Evolutionary conservation across 495 filamentous ascomycete species (phyloP).

Genomic region (Talaromyces thailandensis): DNA sequence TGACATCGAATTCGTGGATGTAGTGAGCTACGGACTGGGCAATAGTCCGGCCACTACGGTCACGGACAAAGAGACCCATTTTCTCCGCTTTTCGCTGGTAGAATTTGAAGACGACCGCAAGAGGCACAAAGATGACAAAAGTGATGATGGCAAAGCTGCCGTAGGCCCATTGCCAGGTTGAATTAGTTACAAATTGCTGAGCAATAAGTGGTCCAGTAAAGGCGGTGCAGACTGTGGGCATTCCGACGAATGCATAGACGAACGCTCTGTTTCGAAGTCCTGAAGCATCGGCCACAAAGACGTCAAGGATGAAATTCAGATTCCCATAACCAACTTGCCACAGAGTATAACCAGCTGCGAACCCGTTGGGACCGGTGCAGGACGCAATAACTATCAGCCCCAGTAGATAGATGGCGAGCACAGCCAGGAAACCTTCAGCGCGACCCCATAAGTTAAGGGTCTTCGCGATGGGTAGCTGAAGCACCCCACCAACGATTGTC

Average conservation of each 20-base stretch:
- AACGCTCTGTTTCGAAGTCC: conserved; percentile 52
- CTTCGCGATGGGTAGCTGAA: conserved; percentile 61
- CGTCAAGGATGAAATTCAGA: conserved; percentile 43
- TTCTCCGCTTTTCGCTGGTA: conserved; percentile 50
- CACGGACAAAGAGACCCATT: conserved; percentile 22
- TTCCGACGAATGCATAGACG: conserved; percentile 49
- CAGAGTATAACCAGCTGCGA: conserved; percentile 42
- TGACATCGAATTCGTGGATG: conserved; percentile 50
- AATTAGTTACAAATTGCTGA: conserved; percentile 33
- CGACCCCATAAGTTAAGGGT: conserved; percentile 60
- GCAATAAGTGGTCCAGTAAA: conserved; percentile 27
- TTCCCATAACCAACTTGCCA: conserved; percentile 47
- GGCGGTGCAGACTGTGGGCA: conserved; percentile 46
- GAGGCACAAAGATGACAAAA: conserved; percentile 41
- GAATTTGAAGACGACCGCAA: conserved; percentile 40
- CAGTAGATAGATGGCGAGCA: conserved; percentile 23
- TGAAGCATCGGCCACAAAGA: conserved; percentile 61
- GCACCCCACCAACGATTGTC: conserved; percentile 50
- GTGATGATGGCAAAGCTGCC: conserved; percentile 52
- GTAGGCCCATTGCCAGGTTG: conserved; percentile 56
- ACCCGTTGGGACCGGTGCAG: conserved; percentile 34
- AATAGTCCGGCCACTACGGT: conserved; percentile 33
- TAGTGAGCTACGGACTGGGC: conserved; percentile 43
- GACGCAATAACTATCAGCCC: conserved; percentile 39
- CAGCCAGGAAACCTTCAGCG: conserved; percentile 40